Evolutionary conservation across 2,329 filamentous ascomycete genomes (phyloP), one percentile per base, ranked within the genome.

Genomic region (Shiraia sp.): DNA sequence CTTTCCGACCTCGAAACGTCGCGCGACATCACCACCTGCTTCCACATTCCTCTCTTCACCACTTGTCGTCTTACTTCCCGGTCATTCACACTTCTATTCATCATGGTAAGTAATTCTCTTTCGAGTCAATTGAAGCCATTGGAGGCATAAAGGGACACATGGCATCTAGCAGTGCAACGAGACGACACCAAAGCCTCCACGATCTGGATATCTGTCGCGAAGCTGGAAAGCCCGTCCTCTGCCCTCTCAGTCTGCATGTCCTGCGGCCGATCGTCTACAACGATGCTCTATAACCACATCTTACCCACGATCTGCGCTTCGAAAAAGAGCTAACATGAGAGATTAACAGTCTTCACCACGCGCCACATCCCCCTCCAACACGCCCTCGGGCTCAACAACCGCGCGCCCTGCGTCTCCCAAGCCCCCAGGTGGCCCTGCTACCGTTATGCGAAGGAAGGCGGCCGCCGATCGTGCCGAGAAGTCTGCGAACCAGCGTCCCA

Each of bases 391-490:
- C 72, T 79, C 84, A 47, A 83, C 81, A 67, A 81, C 85, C 66
- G 84, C 81, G 65, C 89, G 92, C 54, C 85, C 89, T 42, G 86
- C 88, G 22, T 96, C 92, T 35, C 91, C 92, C 48, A 85, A 89
- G 63, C 87, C 90, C 51, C 93, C 93, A 17, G 93, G 93, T 55
- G 93, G 93, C 61, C 90, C 93, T 65, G 90, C 93, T 71, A 95
- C 92, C 57, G 92, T 90, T 49, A 95, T 99, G 75, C 86, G 93
- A 72, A 86, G 93, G 72, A 90, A 93, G 70, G 92, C 93, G 30
- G 93, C 93, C 22, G 92, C 92, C 63, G 93, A 97, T 72, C 88
- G 96, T 77, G 96, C 96, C 75, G 93, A 97, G 76, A 93, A 95
- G 76, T 83, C 92, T 61, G 91, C 92, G 66, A 99, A 95, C 86